Base-by-base conservation (phyloP, 148 eudicot genomes). In the Silene uniflora region DNA sequence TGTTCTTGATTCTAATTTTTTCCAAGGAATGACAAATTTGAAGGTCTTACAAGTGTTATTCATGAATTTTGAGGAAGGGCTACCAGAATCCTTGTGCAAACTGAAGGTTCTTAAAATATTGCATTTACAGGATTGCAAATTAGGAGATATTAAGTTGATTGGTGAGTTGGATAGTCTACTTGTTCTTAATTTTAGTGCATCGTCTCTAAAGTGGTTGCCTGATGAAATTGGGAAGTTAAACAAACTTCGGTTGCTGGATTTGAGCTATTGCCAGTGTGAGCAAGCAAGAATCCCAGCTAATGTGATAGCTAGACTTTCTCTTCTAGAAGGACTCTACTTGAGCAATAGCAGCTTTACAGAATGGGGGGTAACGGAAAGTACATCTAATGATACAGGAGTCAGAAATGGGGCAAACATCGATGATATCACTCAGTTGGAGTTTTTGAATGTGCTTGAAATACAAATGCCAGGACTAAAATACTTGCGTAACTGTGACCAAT, bases 391-490 rank as follows among this genome's bases (percentile, higher is more conserved):
- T 1, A 1, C 32, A 12, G 13, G 5, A 6, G 32, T 3, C 24
- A 62, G 4, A 23, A 44, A 44, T 10, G 59, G n/a, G 29, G 66
- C 27, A 35, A n/a, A 49, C 14, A 2, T 58, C n/a, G 47, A 12
- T 4, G 72, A 66, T 62, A n/a, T 66, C 32, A 75, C 25, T 52
- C 0, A 10, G 7, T 46, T 75, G 77, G 6, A 25, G 0, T 47
- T 47, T 60, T 65, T 75, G 62, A 75, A 65, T 47, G 25, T 21
- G 11, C 77, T 75, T 24, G 47, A 52, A 29, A 49, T 74, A 17
- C 16, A 16, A 3, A 16, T 75, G 47, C 9, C 3, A 5, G 7
- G 14, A 4, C 6, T 5, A 1, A 11, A n/a, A 5, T 61, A 75
- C 6, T 52, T 46, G 49, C 10, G 62, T 14, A 17, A 6, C 1